A percentile compares a stretch with the other conserved stretches of the same genome.
phyloP scores from a whole-genome alignment of 2,329 filamentous ascomycete genomes.

The Ophidiomyces ophidiicola region DNA sequence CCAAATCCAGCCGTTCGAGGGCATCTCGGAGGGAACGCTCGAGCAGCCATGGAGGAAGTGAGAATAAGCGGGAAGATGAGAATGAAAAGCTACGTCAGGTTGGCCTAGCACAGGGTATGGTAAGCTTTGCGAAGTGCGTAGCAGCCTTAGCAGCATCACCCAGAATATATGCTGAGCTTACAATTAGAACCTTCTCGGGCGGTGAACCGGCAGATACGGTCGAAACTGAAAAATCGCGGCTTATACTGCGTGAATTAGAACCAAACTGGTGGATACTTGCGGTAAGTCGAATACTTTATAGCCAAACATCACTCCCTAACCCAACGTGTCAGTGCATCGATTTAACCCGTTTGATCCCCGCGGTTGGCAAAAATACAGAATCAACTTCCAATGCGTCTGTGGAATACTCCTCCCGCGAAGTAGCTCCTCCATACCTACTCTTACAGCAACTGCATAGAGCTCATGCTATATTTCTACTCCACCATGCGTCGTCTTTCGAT shows the following conservation, averaged over 20 bases:
- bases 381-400: conserved; percentile 36
- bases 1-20: conserved; percentile 28
- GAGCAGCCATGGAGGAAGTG: conserved; percentile 19
- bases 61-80: conserved; percentile 45
- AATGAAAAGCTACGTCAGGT: conserved; percentile 87
- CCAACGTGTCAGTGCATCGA: conserved; percentile 55
- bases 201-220: conserved; percentile 67
- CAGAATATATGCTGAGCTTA: background rate
- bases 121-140: conserved; percentile 64
- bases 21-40: conserved; percentile 17
- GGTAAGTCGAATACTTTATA: conserved; percentile 41
- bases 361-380: conserved; percentile 30
- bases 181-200: conserved; percentile 60
- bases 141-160: background rate
- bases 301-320: conserved; percentile 10
- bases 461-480: conserved; percentile 72
- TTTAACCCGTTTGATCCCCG: conserved; percentile 58
- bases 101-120: conserved; percentile 91
- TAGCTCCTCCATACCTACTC: conserved; percentile 68
- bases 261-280: conserved; percentile 90
- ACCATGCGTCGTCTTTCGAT: conserved; percentile 66
- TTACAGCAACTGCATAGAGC: conserved; percentile 71
- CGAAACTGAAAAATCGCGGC: conserved; percentile 78
- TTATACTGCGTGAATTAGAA: conserved; percentile 79
- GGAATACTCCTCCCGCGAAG: conserved; percentile 82